Conservation (phyloP, 1,139 yeast genomes). For the Blastobotrys buckinghamii region DNA sequence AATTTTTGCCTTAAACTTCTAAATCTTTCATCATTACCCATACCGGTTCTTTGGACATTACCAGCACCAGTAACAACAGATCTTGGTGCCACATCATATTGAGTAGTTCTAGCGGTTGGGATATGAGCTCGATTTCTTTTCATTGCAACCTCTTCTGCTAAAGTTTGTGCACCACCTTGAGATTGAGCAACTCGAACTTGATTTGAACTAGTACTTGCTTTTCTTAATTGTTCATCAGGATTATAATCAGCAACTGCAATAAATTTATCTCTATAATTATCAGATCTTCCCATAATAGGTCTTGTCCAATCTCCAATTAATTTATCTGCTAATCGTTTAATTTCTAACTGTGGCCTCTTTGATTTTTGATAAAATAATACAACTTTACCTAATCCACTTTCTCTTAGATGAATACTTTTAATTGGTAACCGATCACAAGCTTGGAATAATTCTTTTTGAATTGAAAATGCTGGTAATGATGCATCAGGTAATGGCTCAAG, state of each 20-base stretch:
- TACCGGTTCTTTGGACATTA: conserved; percentile 31
- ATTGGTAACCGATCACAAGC: conserved; percentile 78
- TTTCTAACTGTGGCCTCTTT: conserved; percentile 77
- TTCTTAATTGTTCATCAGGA: conserved; percentile 33
- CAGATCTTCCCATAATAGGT: conserved; percentile 94
- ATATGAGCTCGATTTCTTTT: conserved; percentile 87
- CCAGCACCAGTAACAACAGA: conserved; percentile 52
- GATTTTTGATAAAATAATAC: conserved; percentile 90
- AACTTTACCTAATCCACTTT: conserved; percentile 90
- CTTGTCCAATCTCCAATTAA: conserved; percentile 97
- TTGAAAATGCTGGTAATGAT: conserved; percentile 92
- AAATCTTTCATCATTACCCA: conserved; percentile 60
- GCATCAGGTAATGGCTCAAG: conserved; percentile 98
- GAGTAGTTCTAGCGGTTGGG: conserved; percentile 82
- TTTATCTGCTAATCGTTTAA: conserved; percentile 84
- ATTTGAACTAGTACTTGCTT: conserved; percentile 15
- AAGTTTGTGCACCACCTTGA: conserved; percentile 16
- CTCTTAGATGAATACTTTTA: conserved; percentile 91
- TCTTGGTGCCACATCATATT: conserved; percentile 86
- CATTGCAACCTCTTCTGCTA: conserved; percentile 84
- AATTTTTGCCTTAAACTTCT: conserved; percentile 60
- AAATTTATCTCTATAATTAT: conserved; percentile 84
- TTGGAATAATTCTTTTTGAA: conserved; percentile 78
- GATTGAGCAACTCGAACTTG: conserved; percentile 4
- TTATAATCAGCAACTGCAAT: conserved; percentile 69